phyloP scores from a whole-genome alignment of 73 alveolate genomes.

The Tetrahymena malaccensis region DNA sequence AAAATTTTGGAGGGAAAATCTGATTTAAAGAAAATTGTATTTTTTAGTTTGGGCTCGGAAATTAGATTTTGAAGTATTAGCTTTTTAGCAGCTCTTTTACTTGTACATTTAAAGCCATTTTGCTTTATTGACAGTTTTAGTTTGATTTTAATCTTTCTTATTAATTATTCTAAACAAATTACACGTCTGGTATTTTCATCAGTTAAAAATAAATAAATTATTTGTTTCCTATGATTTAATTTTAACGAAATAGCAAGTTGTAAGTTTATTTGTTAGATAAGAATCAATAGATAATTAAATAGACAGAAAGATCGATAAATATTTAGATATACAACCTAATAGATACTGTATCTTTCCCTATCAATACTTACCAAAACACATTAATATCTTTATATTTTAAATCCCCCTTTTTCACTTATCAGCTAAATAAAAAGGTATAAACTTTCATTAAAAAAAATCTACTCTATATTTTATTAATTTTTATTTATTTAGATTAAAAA shows the following conservation, averaged over 20 bases:
- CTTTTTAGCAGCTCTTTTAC: background rate
- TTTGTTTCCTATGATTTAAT: background rate
- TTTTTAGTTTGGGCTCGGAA: background rate
- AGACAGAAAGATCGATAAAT: background rate
- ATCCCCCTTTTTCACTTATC: no score
- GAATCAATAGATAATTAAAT: background rate
- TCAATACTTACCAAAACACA: background rate
- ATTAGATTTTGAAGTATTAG: background rate
- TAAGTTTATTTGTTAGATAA: background rate
- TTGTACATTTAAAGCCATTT: background rate
- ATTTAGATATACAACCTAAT: background rate
- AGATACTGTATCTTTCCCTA: background rate
- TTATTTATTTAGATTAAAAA: no score
- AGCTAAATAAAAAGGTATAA: no score
- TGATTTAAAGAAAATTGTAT: background rate
- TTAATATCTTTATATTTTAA: no score
- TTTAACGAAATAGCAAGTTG: background rate
- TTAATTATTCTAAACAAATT: background rate
- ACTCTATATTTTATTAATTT: no score
- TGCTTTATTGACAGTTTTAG: background rate
- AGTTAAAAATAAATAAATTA: background rate
- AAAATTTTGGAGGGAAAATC: background rate
- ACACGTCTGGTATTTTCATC: background rate
- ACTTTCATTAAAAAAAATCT: no score
- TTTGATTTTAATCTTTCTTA: background rate